These are phyloP conservation scores for Lasiodiplodia citricola DNA, from an alignment of 2,329 filamentous ascomycete species.

Conservation along the genomic window DNA sequence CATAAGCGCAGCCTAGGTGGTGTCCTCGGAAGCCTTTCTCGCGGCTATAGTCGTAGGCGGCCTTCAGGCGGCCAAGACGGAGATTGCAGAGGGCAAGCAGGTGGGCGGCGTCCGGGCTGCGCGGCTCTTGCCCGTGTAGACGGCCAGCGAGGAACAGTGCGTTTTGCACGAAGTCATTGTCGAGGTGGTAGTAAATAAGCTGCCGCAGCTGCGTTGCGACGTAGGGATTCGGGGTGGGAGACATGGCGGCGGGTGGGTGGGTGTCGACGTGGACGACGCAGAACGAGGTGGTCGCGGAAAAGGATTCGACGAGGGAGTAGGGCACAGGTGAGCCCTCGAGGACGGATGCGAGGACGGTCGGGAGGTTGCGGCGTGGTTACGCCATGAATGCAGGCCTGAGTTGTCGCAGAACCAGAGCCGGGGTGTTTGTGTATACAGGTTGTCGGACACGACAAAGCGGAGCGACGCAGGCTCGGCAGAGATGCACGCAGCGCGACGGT, in stretches of 20 bases:
- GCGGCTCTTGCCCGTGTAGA: slow-evolving; percentile 80
- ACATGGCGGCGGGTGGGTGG: slow-evolving; percentile 50
- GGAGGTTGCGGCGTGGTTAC: slow-evolving; percentile 12
- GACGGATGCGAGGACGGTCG: slow-evolving; percentile 7
- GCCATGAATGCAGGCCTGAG: slow-evolving; percentile 23
- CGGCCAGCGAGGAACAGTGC: slow-evolving; percentile 93
- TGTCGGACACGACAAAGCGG: slow-evolving; percentile 14
- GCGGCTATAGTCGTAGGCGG: slow-evolving; percentile 83
- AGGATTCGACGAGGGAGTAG: neutral
- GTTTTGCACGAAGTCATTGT: slow-evolving; percentile 87
- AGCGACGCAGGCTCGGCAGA: slow-evolving; percentile 16
- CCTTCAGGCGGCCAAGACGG: slow-evolving; percentile 79
- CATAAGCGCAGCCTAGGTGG: slow-evolving; percentile 86
- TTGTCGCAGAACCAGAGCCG: slow-evolving; percentile 14
- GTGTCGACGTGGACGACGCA: neutral
- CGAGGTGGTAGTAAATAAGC: slow-evolving; percentile 75
- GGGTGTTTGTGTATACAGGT: slow-evolving; percentile 16
- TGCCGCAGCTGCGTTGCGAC: slow-evolving; percentile 67
- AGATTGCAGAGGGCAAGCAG: slow-evolving; percentile 85
- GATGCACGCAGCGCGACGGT: slow-evolving; percentile 10
- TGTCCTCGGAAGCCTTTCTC: slow-evolving; percentile 70
- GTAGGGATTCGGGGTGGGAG: slow-evolving; percentile 56
- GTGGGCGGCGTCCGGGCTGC: slow-evolving; percentile 79
- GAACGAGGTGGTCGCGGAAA: slow-evolving; percentile 3
- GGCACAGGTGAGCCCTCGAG: slow-evolving; percentile 5